These are phyloP conservation scores for Fusarium proliferatum DNA, from an alignment of 2,329 filamentous ascomycete genomes.

Conservation along the genomic window DNA sequence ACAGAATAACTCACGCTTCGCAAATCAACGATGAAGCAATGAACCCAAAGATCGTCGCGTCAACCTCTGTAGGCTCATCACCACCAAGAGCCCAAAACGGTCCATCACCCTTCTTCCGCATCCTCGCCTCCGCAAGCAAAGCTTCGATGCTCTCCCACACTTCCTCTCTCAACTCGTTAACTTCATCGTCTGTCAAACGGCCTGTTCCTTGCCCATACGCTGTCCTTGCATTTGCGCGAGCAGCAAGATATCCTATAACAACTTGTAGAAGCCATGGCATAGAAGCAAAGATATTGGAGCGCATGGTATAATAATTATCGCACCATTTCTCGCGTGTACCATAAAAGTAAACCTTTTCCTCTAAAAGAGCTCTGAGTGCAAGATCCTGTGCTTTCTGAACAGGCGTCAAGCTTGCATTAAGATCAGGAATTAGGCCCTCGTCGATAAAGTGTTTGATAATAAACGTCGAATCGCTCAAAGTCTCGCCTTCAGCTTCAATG, in stretches of 20 bases:
- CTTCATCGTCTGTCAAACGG: constrained; percentile 62
- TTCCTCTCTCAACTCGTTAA: constrained; percentile 57
- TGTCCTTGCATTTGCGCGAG: constrained; percentile 55
- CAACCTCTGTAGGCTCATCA: constrained; percentile 64
- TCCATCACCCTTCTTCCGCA: constrained; percentile 20
- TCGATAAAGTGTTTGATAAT: constrained; percentile 60
- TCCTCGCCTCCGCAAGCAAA: constrained; percentile 54
- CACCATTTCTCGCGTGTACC: constrained; percentile 66
- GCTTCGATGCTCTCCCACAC: constrained; percentile 65
- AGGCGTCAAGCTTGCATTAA: constrained; percentile 58
- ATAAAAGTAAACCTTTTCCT: constrained; percentile 71
- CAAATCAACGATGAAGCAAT: constrained; percentile 63
- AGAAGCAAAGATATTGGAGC: constrained; percentile 59
- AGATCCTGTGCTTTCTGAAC: constrained; percentile 60
- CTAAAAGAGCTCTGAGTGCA: constrained; percentile 64
- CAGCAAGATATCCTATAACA: constrained; percentile 62
- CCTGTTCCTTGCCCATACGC: constrained; percentile 68
- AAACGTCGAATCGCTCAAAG: constrained; percentile 64
- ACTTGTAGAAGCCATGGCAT: constrained; percentile 64
- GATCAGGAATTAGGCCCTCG: constrained; percentile 55
- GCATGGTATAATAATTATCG: constrained; percentile 69
- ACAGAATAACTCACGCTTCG: constrained; percentile 59
- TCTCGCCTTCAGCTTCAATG: constrained; percentile 50
- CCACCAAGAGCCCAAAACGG: constrained; percentile 70
- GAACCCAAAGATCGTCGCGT: constrained; percentile 69